These are phyloP conservation scores for Microcera coccophila DNA, from an alignment of 2,329 filamentous ascomycete species.

Conservation along the genomic window DNA sequence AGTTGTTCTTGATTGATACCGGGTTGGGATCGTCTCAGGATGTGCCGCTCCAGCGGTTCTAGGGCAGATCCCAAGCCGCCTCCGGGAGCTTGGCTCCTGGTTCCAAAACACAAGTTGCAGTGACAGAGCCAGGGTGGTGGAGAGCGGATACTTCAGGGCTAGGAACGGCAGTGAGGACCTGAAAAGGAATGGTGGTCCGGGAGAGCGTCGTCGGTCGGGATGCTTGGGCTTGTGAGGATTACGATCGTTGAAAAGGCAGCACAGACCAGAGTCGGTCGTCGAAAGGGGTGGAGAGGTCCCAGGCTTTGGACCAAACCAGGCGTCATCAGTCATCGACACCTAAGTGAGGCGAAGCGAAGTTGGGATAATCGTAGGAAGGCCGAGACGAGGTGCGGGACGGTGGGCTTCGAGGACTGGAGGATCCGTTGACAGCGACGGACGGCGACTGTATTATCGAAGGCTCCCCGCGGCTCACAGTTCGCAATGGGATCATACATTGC, in stretches of 20 bases:
- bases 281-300: background rate
- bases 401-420: background rate
- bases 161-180: constrained; percentile 22
- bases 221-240: constrained; percentile 4
- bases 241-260: constrained; percentile 6
- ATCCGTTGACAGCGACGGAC: background rate
- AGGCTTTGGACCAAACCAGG: constrained; percentile 2
- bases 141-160: constrained; percentile 12
- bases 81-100: constrained; percentile 20
- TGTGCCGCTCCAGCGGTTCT: constrained; percentile 11
- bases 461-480: no score
- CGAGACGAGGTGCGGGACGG: background rate
- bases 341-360: background rate
- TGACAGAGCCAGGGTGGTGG: constrained; percentile 20
- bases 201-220: constrained; percentile 21
- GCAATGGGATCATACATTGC: no score
- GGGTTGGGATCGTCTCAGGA: constrained; percentile 28
- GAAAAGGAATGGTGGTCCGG: constrained; percentile 24
- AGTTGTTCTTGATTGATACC: constrained; percentile 12
- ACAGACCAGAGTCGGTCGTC: constrained; percentile 9
- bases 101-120: constrained; percentile 16
- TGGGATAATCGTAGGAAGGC: background rate
- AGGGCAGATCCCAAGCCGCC: constrained; percentile 11
- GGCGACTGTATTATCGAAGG: no score
- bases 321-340: background rate